phyloP scores from a whole-genome alignment of 345 rosid genomes.

The Durio zibethinus region DNA sequence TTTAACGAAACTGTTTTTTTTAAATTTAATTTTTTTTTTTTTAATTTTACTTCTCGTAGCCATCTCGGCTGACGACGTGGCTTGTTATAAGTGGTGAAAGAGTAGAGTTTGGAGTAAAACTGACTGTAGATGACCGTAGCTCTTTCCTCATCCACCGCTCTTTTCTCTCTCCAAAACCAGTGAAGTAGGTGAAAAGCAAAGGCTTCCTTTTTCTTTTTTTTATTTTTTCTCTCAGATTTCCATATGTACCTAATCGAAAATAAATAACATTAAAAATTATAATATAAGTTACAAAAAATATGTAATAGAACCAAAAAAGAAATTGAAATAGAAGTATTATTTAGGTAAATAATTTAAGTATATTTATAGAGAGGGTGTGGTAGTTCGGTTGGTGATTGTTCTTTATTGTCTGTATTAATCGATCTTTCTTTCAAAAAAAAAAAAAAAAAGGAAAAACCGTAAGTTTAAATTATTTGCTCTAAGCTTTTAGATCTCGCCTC shows the following conservation, averaged over 20 bases:
- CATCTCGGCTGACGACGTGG: constrained; percentile 27
- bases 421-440: not conserved
- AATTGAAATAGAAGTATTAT: not conserved
- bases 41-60: too few species aligned
- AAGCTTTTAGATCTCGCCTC: constrained; percentile 30
- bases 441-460: not conserved
- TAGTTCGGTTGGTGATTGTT: constrained; percentile 31
- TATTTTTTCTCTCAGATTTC: constrained; percentile 16
- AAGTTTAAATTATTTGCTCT: not conserved
- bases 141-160: constrained; percentile 15
- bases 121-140: constrained; percentile 23
- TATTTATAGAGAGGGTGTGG: constrained; percentile 9
- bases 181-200: constrained; percentile 54
- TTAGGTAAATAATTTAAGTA: not conserved
- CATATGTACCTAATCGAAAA: constrained; percentile 34
- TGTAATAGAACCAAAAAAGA: too few species aligned
- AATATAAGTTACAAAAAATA: too few species aligned
- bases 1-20: too few species aligned
- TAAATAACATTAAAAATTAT: not conserved
- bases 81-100: constrained; percentile 8
- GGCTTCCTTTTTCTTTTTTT: not conserved
- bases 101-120: constrained; percentile 23
- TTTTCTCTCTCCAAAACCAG: constrained; percentile 20
- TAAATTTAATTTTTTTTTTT: too few species aligned
- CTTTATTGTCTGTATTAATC: constrained; percentile 16